Base-by-base conservation (phyloP, 257 asterid genomes). In the Fraxinus quadrangulata region DNA sequence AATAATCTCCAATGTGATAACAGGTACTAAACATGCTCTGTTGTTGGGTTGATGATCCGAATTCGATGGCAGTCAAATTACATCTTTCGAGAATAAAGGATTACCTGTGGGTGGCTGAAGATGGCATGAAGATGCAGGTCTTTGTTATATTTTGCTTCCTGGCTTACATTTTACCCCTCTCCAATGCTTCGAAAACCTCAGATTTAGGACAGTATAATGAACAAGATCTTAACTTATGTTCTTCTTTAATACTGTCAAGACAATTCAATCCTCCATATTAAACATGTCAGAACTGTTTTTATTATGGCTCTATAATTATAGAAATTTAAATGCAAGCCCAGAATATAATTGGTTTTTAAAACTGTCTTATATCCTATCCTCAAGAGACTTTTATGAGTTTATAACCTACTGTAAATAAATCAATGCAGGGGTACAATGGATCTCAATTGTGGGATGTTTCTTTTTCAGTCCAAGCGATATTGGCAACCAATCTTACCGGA, bases 121-220 rank as follows among this genome's bases (percentile, higher is more conserved):
- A 92, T 84, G 97, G 97, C 84, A 92, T 92, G 94, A 92, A 92
- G 83, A 92, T 92, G 96, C 87, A 87, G 92, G 94, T 91, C 51
- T 21, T 16, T 33, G n/a, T 24, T 49, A 31, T 65, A 63, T 75
- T 26, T 56, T n/a, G 3, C 45, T 12, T 63, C 9, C 8, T 63
- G 68, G 69, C 69, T 26, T 3, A 63, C 26, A 26, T 63, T 26
- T 2, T 63, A 24, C 11, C 19, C 69, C 17, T 61, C 69, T 63
- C 36, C 19, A 11, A 8, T 63, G 69, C 34, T 63, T 10, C 8
- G 1, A 26, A 63, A 63, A 63, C 69, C 5, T n/a, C 14, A 21
- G 67, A 9, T 59, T 47, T 59, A 59, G 4, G 26, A 21, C 67
- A 21, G 4, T 17, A 21, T 23, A 23, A 56, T 56, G 28, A 19